These are phyloP conservation scores for Mucuna pruriens DNA, from an alignment of 306 rosid species.

Conservation along the genomic window DNA sequence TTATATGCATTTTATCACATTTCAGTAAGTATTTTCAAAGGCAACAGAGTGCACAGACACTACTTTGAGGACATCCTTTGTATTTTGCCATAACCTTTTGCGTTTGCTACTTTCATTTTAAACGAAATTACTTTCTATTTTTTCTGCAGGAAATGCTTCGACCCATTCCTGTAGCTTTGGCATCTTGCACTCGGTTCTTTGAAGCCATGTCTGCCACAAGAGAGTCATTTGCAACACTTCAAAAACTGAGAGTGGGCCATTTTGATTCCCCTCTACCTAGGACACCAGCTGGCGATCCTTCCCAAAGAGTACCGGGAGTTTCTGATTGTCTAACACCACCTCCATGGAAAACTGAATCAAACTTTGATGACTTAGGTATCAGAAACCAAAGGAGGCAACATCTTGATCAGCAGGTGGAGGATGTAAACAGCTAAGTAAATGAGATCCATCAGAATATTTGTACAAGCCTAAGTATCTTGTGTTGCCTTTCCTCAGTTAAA, in stretches of 20 bases:
- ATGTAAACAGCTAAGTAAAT: conserved; percentile 37
- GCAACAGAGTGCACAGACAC: not conserved
- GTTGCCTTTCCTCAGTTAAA: conserved; percentile 63
- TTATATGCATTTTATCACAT: conserved; percentile 16
- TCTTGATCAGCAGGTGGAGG: conserved; percentile 44
- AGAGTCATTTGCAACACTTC: conserved; percentile 91
- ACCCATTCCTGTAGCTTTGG: conserved; percentile 93
- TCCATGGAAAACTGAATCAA: conserved; percentile 72
- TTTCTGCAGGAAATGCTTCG: conserved; percentile 88
- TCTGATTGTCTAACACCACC: conserved; percentile 69
- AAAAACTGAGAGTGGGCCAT: conserved; percentile 79
- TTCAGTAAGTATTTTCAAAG: conserved; percentile 3
- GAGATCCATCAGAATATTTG: conserved; percentile 41
- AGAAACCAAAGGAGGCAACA: conserved; percentile 60
- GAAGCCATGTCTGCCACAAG: conserved; percentile 99
- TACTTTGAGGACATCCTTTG: not conserved
- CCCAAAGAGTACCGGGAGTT: conserved; percentile 57
- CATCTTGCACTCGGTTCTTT: conserved; percentile 91
- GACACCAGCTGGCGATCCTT: conserved; percentile 68
- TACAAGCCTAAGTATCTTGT: conserved; percentile 55
- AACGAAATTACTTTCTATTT: not conserved
- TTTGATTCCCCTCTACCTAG: conserved; percentile 49
- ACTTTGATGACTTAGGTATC: conserved; percentile 61
- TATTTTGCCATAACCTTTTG: not conserved
- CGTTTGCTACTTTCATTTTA: conserved; percentile 15